phyloP scores from a whole-genome alignment of 768 basidiomycete species.

The Lepiota brunneoincarnata region DNA sequence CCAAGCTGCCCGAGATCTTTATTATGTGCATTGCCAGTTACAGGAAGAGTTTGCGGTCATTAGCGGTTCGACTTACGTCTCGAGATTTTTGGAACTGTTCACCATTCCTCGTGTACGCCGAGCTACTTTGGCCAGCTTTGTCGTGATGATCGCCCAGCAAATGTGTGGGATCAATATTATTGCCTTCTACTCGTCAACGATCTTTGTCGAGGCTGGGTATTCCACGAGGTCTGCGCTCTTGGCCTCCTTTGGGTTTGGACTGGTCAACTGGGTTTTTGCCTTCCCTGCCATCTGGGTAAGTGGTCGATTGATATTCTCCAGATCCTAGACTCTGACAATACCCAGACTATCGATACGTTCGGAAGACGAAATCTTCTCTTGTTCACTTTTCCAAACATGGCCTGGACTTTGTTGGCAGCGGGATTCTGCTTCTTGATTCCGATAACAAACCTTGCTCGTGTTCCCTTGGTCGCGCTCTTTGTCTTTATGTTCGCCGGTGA shows the following conservation, averaged over 20 bases:
- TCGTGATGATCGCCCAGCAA: conserved; percentile 69
- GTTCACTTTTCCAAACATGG: conserved; percentile 80
- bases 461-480: conserved; percentile 39
- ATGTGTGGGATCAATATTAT: conserved; percentile 75
- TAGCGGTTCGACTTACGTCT: conserved; percentile 42
- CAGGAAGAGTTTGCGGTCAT: conserved; percentile 57
- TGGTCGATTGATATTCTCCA: background rate
- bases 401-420: conserved; percentile 63
- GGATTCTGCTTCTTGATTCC: conserved; percentile 66
- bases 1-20: conserved; percentile 74
- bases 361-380: conserved; percentile 72
- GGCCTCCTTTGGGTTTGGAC: conserved; percentile 62
- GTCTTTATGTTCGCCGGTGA: conserved; percentile 38
- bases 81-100: conserved; percentile 61
- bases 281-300: conserved; percentile 58
- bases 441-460: conserved; percentile 26
- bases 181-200: conserved; percentile 74
- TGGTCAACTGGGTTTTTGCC: conserved; percentile 57
- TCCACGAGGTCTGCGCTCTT: conserved; percentile 49
- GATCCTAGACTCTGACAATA: background rate
- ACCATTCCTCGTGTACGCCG: conserved; percentile 60
- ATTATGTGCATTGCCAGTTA: conserved; percentile 69
- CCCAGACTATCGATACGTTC: conserved; percentile 62
- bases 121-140: conserved; percentile 42
- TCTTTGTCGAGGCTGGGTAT: conserved; percentile 61